Evolutionary conservation across 2,329 filamentous ascomycete species (phyloP), one percentile per base, ranked within the genome.

Genomic region (Sphaerulina musiva): DNA sequence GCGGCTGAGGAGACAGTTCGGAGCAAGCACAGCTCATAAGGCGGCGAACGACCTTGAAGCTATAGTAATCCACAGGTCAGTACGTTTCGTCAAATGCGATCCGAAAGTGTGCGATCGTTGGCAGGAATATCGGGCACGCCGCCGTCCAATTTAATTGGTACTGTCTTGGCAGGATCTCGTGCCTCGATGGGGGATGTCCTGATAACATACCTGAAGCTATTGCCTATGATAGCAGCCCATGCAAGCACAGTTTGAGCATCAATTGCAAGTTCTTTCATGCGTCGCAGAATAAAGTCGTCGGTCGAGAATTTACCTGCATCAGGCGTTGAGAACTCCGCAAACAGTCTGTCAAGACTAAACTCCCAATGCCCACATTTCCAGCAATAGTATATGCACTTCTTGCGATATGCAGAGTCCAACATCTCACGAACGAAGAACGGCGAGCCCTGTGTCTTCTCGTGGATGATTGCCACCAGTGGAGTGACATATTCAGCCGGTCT

Each of bases 391-490:
- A 96, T 86, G 68, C 88, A 95, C 61, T 85, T 85, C 67, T 89
- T 93, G 36, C 88, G 83, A 68, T 95, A 85, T 68, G 89, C 95
- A 4, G 86, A 86, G 64, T 88, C 89, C 3, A 96, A 79, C 80
- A 96, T 95, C 71, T 95, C 89, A 53, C 89, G 80, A 69, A 95
- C 87, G 65, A 93, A 93, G 65, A 96, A 96, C 0, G 90, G 86
- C 58, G 95, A 95, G 89, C 93, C 87, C 26, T 81, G 81, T 7
- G 88, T 92, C 72, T 93, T 95, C 64, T 92, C 90, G 68, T 95
- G 87, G 5, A 96, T 83, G 8, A 95, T 87, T 6, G 90, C 81
- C 2, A 88, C 87, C 14, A 97, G 76, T 0, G 90, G 85, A 1
- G 87, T 74, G 1, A 46, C 42, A 45, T 89, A 86, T 34, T 88